Evolutionary conservation across 345 rosid species (phyloP).

Genomic region (Rhodamnia rubescens): DNA sequence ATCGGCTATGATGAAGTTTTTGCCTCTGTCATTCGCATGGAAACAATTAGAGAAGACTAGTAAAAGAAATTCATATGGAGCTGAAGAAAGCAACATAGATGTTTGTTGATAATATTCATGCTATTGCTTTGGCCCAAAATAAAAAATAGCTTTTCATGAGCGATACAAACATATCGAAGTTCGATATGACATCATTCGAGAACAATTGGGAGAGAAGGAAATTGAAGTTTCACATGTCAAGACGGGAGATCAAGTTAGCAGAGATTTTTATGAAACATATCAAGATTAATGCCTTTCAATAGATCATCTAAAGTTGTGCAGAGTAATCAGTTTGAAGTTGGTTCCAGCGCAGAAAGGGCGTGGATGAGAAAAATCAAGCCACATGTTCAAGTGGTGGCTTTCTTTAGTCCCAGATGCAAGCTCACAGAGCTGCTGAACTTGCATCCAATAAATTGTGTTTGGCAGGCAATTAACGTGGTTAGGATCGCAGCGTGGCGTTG

Average conservation of each 20-base stretch:
- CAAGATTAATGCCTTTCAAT: background rate
- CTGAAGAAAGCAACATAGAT: no score
- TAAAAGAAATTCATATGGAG: background rate
- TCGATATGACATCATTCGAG: background rate
- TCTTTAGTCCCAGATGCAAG: no score
- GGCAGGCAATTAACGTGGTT: no score
- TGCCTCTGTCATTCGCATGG: no score
- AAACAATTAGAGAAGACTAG: background rate
- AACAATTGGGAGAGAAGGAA: background rate
- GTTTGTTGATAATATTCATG: background rate
- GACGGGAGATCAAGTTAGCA: background rate
- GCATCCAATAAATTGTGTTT: no score
- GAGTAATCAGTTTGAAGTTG: background rate
- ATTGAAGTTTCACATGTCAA: background rate
- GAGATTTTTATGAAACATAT: background rate
- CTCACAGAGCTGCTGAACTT: no score
- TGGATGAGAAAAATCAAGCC: no score
- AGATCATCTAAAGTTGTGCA: constrained; percentile 8
- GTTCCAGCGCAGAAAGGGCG: background rate
- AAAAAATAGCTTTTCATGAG: background rate
- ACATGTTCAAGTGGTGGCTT: background rate
- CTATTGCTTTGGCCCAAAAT: background rate
- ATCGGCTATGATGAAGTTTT: no score
- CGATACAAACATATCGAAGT: background rate
- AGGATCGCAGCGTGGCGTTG: background rate